phyloP scores from a whole-genome alignment of 2,329 filamentous ascomycete species.

The Myriosclerotinia duriaeana region DNA sequence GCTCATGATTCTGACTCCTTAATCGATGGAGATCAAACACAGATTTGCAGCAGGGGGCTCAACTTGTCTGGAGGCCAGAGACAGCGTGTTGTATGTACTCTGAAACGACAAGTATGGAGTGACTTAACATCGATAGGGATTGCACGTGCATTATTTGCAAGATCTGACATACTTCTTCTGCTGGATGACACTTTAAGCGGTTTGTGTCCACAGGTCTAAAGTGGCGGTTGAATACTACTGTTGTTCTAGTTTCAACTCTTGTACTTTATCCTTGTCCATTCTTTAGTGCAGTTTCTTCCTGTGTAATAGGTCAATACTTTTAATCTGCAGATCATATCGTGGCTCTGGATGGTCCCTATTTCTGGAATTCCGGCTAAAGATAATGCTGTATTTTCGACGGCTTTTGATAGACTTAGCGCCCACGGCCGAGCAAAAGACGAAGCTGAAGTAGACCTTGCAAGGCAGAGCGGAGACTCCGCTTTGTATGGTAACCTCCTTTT shows the following conservation, averaged over 20 bases:
- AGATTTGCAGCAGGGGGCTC: conserved; percentile 46
- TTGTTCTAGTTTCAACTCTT: conserved; percentile 47
- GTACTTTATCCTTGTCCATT: conserved; percentile 34
- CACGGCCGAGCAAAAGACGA: conserved; percentile 30
- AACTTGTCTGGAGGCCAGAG: conserved; percentile 48
- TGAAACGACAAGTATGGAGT: not conserved
- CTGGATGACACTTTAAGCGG: conserved; percentile 51
- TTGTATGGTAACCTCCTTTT: conserved; percentile 30
- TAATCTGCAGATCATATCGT: conserved; percentile 45
- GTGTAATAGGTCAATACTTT: conserved; percentile 41
- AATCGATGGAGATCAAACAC: conserved; percentile 42
- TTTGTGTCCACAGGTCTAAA: conserved; percentile 47
- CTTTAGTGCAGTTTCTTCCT: conserved; percentile 14
- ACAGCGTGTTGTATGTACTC: conserved; percentile 42
- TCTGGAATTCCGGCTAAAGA: not conserved
- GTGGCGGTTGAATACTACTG: conserved; percentile 42
- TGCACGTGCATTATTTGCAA: conserved; percentile 51
- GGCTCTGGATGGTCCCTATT: conserved; percentile 34
- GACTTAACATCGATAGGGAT: conserved; percentile 32
- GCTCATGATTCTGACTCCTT: conserved; percentile 37
- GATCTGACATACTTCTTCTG: conserved; percentile 44
- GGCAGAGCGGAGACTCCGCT: conserved; percentile 31
- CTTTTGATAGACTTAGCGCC: conserved; percentile 26
- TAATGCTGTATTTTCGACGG: conserved; percentile 24
- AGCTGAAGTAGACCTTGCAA: conserved; percentile 32